phyloP scores from a whole-genome alignment of 176 grass and related monocot genomes.

The Dendrocalamus sinicus region DNA sequence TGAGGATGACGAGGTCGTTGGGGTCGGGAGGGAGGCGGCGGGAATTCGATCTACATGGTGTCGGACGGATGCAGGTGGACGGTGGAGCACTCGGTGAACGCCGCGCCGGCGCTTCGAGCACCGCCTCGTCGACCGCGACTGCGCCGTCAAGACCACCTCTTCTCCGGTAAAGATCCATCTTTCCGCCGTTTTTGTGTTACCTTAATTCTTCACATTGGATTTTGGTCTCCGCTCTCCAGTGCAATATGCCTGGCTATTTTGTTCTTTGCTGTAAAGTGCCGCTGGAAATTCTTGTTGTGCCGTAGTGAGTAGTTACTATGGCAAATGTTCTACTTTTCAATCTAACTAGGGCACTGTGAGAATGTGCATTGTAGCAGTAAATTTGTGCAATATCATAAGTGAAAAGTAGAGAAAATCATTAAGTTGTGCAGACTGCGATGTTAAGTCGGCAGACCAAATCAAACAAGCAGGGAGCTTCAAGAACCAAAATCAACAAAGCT shows the following conservation, averaged over 20 bases:
- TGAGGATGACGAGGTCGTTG: conserved; percentile 28
- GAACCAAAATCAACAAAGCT: not conserved
- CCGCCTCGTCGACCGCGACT: conserved; percentile 70
- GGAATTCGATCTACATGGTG: conserved; percentile 96
- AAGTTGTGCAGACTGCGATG: not conserved
- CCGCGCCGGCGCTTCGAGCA: conserved; percentile 96
- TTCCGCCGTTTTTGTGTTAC: not conserved
- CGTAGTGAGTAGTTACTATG: not conserved
- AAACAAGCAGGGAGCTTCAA: not conserved
- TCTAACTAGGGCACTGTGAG: not conserved
- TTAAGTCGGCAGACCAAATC: not conserved
- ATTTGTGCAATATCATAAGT: not conserved
- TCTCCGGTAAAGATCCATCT: conserved; percentile 61
- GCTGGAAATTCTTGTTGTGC: conserved; percentile 4
- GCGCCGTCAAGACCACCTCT: conserved; percentile 80
- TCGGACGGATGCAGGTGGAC: conserved; percentile 97
- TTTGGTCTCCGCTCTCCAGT: not conserved
- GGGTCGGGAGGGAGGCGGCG: not conserved
- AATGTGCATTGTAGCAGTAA: conserved; percentile 2
- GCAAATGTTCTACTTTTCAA: not conserved
- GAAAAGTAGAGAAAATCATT: not conserved
- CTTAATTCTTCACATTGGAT: not conserved
- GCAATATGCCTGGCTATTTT: not conserved
- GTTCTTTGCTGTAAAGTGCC: not conserved
- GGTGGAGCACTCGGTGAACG: conserved; percentile 91